Percentiles rank a stretch among this genome's conserved stretches.
phyloP scores from a whole-genome alignment of 768 basidiomycete genomes.

The Cystofilobasidium capitatum region DNA sequence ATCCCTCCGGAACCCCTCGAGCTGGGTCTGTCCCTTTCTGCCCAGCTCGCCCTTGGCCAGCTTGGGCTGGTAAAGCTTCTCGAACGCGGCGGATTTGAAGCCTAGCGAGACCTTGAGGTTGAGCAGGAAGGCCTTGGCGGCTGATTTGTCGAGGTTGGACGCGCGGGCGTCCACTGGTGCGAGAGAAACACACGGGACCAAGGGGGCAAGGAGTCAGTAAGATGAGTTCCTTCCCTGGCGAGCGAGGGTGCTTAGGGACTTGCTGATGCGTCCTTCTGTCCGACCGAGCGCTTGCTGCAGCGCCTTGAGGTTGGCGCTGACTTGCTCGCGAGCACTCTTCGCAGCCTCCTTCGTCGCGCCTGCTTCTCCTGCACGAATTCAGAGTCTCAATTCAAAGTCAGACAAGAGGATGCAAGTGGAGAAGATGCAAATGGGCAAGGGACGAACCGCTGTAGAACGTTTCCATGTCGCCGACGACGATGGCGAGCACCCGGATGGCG shows the following conservation, averaged over 20 bases:
- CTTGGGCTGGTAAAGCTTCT: neutral
- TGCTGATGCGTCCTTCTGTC: no score
- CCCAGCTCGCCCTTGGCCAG: neutral
- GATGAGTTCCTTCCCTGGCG: no score
- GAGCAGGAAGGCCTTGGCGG: slow-evolving; percentile 21
- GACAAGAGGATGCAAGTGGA: neutral
- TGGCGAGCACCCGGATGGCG: slow-evolving; percentile 4
- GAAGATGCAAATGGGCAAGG: neutral
- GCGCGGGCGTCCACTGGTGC: slow-evolving; percentile 14
- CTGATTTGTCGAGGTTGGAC: slow-evolving; percentile 9
- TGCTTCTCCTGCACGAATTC: no score
- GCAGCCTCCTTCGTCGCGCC: no score
- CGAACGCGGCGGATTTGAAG: neutral
- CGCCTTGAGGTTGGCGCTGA: no score
- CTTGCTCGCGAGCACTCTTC: no score
- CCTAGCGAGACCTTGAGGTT: slow-evolving; percentile 12
- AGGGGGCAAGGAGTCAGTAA: no score
- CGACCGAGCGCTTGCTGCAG: no score
- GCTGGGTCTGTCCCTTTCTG: neutral
- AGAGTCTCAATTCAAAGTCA: no score
- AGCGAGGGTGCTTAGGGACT: no score
- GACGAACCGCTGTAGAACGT: neutral
- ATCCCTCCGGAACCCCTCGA: neutral
- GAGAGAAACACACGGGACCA: no score
- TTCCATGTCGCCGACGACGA: slow-evolving; percentile 1